phyloP scores from a whole-genome alignment of 768 basidiomycete species.

The Tulasnella calospora region DNA sequence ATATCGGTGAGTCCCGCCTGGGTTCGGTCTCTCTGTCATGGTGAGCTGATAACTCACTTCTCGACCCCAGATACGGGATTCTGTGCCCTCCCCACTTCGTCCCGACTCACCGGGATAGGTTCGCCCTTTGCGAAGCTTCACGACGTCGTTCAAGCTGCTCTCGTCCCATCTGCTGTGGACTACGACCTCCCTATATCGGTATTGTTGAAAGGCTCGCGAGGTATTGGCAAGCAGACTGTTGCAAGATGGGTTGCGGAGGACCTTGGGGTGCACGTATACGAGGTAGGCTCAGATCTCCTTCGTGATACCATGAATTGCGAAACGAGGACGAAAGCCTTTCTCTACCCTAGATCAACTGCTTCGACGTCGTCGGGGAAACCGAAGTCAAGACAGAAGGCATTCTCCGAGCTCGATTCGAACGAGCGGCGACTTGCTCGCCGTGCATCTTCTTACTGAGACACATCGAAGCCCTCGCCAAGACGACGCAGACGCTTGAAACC shows the following conservation, averaged over 20 bases:
- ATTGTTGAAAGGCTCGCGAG: conserved; percentile 71
- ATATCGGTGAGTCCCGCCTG: conserved; percentile 44
- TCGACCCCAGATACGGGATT: not conserved
- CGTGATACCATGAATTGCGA: not conserved
- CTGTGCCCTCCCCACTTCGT: not conserved
- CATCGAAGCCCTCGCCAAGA: conserved; percentile 71
- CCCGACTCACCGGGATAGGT: not conserved
- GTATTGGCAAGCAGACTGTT: conserved; percentile 73
- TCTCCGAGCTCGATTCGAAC: conserved; percentile 67
- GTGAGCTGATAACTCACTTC: not conserved
- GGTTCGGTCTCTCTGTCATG: not conserved
- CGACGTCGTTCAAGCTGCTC: conserved; percentile 56
- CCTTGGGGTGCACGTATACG: conserved; percentile 72
- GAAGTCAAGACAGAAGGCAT: conserved; percentile 68
- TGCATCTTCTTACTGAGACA: conserved; percentile 78
- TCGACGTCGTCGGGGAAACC: conserved; percentile 72
- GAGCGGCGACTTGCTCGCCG: conserved; percentile 72
- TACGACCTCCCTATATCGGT: conserved; percentile 65
- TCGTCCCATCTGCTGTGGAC: conserved; percentile 52
- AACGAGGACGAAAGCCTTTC: not conserved
- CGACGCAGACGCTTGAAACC: conserved; percentile 57
- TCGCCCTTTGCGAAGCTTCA: conserved; percentile 46
- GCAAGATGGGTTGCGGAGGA: conserved; percentile 39
- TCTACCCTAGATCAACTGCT: conserved; percentile 70
- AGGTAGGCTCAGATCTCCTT: conserved; percentile 45